phyloP scores from a whole-genome alignment of 2,329 filamentous ascomycete genomes.

The Claviceps maximensis region DNA sequence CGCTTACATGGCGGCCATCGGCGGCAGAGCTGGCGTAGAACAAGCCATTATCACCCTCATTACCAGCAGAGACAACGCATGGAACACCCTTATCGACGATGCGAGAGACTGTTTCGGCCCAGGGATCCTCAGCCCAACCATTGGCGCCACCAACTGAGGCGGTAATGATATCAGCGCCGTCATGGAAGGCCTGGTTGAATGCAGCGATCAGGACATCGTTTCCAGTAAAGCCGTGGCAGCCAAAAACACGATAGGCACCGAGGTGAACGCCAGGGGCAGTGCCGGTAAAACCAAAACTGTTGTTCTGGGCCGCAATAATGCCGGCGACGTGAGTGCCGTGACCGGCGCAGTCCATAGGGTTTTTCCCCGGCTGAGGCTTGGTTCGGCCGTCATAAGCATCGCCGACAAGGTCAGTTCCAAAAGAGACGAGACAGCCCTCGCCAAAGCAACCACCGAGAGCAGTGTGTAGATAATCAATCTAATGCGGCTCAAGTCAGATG shows the following conservation, averaged over 20 bases:
- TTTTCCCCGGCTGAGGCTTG: constrained; percentile 29
- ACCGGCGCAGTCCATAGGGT: constrained; percentile 43
- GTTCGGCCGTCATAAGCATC: constrained; percentile 33
- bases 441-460: constrained; percentile 54
- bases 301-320: constrained; percentile 45
- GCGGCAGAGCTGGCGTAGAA: constrained; percentile 38
- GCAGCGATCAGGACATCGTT: constrained; percentile 47
- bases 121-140: constrained; percentile 40
- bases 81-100: constrained; percentile 41
- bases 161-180: constrained; percentile 44
- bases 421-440: constrained; percentile 40
- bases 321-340: constrained; percentile 52
- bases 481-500: not conserved
- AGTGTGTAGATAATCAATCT: constrained; percentile 50
- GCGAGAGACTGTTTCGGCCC: constrained; percentile 34
- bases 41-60: constrained; percentile 30
- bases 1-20: constrained; percentile 31
- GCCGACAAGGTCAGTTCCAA: constrained; percentile 45
- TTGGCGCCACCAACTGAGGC: constrained; percentile 37
- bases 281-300: constrained; percentile 41
- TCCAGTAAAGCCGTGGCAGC: constrained; percentile 34
- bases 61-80: constrained; percentile 40
- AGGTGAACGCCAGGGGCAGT: constrained; percentile 43
- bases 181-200: constrained; percentile 46
- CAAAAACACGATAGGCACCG: constrained; percentile 44